A percentile compares a stretch with the other conserved stretches of the same genome.
Conservation (phyloP, 1,284 basidiomycete genomes). For the Austroboletus rostrupii region DNA sequence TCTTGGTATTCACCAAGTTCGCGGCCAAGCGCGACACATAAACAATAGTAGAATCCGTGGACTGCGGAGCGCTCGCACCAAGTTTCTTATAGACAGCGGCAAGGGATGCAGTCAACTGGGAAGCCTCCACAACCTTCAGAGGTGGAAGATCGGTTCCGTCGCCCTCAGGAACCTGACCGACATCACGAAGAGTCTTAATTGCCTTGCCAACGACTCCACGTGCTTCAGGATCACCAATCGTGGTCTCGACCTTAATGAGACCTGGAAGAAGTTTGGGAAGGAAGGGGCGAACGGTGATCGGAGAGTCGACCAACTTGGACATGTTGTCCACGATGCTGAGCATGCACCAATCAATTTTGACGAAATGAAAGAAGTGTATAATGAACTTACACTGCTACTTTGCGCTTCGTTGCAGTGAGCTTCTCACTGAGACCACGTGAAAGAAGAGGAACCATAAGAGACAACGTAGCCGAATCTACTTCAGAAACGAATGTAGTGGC, state of each 20-base stretch:
- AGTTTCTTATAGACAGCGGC: constrained; percentile 82
- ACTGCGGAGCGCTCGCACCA: constrained; percentile 54
- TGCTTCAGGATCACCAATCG: constrained; percentile 94
- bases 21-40: constrained; percentile 81
- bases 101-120: constrained; percentile 64
- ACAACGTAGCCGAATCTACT: constrained; percentile 98
- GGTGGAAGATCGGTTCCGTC: constrained; percentile 90
- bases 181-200: constrained; percentile 89
- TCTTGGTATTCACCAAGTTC: constrained; percentile 85
- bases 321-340: constrained; percentile 93
- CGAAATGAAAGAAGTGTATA: constrained; percentile 14
- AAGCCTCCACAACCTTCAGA: constrained; percentile 70
- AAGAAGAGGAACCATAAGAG: constrained; percentile 97
- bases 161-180: constrained; percentile 79
- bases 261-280: constrained; percentile 92
- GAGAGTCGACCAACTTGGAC: constrained; percentile 96
- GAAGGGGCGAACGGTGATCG: constrained; percentile 94
- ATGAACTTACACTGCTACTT: constrained; percentile 81
- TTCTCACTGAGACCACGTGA: constrained; percentile 95
- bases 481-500: constrained; percentile 99
- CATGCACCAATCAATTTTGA: constrained; percentile 16
- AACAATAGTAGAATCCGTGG: constrained; percentile 57
- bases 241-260: constrained; percentile 88
- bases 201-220: constrained; percentile 86
- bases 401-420: constrained; percentile 92